Conservation (phyloP, 208 protist species). For the Acanthamoeba castellanii region DNA sequence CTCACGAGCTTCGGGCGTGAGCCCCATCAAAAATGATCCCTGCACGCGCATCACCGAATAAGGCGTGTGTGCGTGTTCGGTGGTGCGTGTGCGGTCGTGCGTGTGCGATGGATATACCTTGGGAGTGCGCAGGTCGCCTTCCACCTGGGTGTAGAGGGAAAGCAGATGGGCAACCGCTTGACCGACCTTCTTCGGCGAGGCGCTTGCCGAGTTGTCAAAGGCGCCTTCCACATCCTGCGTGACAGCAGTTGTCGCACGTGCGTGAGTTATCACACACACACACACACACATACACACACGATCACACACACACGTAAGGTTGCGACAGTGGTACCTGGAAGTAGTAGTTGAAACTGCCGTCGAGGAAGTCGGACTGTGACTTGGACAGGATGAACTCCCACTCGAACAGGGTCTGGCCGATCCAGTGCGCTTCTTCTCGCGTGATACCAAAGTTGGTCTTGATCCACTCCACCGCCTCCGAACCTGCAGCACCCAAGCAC, state of each 20-base stretch:
- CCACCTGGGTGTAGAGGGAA: neutral
- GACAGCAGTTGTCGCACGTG: neutral
- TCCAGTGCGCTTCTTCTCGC: slow-evolving; percentile 30
- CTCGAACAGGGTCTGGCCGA: slow-evolving; percentile 35
- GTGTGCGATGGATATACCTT: neutral
- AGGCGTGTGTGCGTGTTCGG: neutral
- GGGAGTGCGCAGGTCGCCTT: neutral
- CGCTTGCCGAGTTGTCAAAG: neutral
- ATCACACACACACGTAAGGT: neutral
- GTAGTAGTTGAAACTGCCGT: slow-evolving; percentile 40
- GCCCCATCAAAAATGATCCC: slow-evolving; percentile 5
- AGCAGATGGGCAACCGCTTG: slow-evolving; percentile 19
- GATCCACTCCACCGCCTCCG: slow-evolving; percentile 53
- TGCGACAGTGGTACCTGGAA: neutral
- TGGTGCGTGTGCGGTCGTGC: neutral
- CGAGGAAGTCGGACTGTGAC: neutral
- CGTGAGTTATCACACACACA: neutral
- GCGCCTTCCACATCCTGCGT: neutral
- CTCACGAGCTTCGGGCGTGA: slow-evolving; percentile 10
- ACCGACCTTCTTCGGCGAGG: neutral
- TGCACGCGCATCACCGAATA: neutral
- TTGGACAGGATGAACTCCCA: slow-evolving; percentile 35
- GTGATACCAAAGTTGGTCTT: slow-evolving; percentile 42
- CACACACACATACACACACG: neutral
- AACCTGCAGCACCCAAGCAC: neutral